A percentile compares a stretch with the other conserved stretches of the same genome.
phyloP scores from a whole-genome alignment of 73 alveolate genomes.

The Stentor coeruleus region DNA sequence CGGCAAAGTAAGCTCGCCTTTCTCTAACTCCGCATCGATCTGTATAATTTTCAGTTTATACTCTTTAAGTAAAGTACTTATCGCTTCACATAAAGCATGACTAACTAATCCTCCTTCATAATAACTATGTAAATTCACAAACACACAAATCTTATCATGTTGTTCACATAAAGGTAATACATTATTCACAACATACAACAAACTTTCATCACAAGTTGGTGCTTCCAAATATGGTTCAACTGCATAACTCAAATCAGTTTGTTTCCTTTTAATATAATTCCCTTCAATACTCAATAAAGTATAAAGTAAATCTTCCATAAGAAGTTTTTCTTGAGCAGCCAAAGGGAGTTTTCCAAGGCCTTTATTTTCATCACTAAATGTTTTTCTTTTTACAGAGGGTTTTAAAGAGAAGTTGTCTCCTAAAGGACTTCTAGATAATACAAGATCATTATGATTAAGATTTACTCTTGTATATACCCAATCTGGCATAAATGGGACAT shows the following conservation, averaged over 20 bases:
- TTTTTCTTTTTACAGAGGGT: slow-evolving; percentile 43
- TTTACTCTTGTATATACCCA: slow-evolving; percentile 82
- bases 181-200: slow-evolving; percentile 67
- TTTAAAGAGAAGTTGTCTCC: neutral
- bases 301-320: slow-evolving; percentile 76
- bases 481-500: slow-evolving; percentile 82
- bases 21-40: slow-evolving; percentile 79
- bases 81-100: slow-evolving; percentile 83
- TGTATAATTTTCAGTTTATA: slow-evolving; percentile 77
- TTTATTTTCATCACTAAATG: slow-evolving; percentile 67
- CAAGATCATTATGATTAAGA: slow-evolving; percentile 66
- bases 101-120: slow-evolving; percentile 80
- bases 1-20: slow-evolving; percentile 68
- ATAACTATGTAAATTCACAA: slow-evolving; percentile 69
- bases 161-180: slow-evolving; percentile 77
- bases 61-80: slow-evolving; percentile 73
- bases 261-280: slow-evolving; percentile 65
- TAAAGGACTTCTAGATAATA: neutral
- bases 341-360: slow-evolving; percentile 66
- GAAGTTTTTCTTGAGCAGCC: slow-evolving; percentile 69
- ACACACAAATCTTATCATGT: slow-evolving; percentile 69
- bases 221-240: slow-evolving; percentile 87
- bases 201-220: slow-evolving; percentile 87
- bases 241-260: slow-evolving; percentile 54
- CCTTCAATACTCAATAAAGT: slow-evolving; percentile 85